Evolutionary conservation across 805 yeast genomes (phyloP).

Genomic region (Kodamaea kakaduensis): DNA sequence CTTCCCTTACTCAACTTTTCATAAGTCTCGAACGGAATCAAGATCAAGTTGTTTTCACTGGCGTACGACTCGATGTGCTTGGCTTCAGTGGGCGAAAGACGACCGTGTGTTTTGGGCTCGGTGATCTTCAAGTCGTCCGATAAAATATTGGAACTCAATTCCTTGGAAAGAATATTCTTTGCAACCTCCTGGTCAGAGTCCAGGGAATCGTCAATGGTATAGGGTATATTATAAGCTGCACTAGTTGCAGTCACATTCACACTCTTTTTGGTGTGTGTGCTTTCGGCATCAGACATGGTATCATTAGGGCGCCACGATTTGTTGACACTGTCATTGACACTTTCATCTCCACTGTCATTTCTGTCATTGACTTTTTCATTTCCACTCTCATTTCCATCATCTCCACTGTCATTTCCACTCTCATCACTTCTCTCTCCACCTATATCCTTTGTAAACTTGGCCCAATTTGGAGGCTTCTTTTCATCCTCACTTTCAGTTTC

Average conservation of each 20-base stretch:
- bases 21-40: conserved; percentile 30
- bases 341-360: too few species aligned
- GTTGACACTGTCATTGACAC: too few species aligned
- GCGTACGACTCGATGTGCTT: conserved; percentile 33
- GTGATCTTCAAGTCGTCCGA: too few species aligned
- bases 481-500: conserved; percentile 2
- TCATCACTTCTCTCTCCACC: too few species aligned
- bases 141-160: conserved; percentile 13
- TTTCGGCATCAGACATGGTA: conserved; percentile 13
- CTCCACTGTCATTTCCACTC: conserved; percentile 5
- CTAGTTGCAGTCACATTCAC: conserved; percentile 14
- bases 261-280: conserved; percentile 11
- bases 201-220: conserved; percentile 27
- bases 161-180: conserved; percentile 15
- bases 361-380: too few species aligned
- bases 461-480: conserved; percentile 30
- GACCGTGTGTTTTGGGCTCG: conserved; percentile 15
- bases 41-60: conserved; percentile 26
- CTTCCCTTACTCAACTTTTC: conserved; percentile 26
- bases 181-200: conserved; percentile 18
- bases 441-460: conserved; percentile 34
- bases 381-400: too few species aligned
- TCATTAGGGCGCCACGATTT: not conserved
- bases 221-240: conserved; percentile 21
- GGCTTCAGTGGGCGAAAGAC: not conserved